Evolutionary conservation across 306 rosid species (phyloP).

Genomic region (Rosa rugosa): DNA sequence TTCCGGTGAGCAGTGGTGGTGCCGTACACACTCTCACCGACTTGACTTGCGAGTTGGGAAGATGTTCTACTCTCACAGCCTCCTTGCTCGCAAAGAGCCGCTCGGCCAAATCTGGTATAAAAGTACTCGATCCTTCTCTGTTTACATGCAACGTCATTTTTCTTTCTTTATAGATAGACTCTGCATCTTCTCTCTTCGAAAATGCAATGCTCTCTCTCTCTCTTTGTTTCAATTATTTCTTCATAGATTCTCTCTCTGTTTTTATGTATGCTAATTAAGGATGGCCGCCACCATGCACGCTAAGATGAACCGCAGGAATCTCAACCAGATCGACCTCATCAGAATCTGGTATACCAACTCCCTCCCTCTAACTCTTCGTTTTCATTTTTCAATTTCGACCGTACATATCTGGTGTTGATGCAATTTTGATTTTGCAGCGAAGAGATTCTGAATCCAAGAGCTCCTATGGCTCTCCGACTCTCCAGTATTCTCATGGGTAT

Average conservation of each 20-base stretch:
- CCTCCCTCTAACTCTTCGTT: neutral
- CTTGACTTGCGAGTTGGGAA: neutral
- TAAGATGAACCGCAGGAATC: conserved; percentile 67
- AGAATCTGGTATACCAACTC: conserved; percentile 56
- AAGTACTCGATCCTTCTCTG: neutral
- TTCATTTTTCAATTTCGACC: neutral
- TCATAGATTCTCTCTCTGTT: neutral
- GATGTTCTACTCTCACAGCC: conserved; percentile 88
- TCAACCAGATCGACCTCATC: conserved; percentile 65
- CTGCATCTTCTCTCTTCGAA: neutral
- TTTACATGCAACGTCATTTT: no score
- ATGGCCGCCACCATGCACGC: conserved; percentile 63
- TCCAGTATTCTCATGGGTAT: conserved; percentile 98
- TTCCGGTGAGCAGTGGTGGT: neutral
- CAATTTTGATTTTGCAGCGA: conserved; percentile 46
- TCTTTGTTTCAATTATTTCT: neutral
- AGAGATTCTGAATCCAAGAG: conserved; percentile 83
- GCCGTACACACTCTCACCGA: neutral
- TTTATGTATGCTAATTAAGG: conserved; percentile 26
- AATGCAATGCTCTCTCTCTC: neutral
- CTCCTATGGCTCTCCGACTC: conserved; percentile 95
- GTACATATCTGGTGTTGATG: neutral
- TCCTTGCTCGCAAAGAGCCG: conserved; percentile 83
- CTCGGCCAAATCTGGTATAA: conserved; percentile 83
- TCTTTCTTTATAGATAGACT: neutral